These are phyloP conservation scores for Isoetes taiwanensis DNA, from an alignment of 75 land plant genomes.

Conservation along the genomic window DNA sequence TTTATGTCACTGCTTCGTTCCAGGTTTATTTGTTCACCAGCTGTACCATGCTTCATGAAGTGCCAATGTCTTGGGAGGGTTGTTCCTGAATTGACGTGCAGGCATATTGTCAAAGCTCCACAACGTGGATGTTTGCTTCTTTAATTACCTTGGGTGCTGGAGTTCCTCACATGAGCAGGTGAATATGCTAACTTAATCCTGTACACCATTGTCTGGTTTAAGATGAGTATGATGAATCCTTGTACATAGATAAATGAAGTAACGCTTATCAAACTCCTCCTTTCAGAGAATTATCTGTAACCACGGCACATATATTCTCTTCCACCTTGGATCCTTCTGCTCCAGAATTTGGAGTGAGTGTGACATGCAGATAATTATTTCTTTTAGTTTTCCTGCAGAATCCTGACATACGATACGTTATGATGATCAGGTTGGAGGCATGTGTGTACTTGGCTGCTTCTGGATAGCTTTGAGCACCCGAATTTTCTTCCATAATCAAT, in stretches of 20 bases:
- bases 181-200: neutral
- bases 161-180: slow-evolving; percentile 23
- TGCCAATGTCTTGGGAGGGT: too few relatives aligned
- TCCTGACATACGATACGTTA: neutral
- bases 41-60: too few relatives aligned
- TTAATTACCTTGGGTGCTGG: slow-evolving; percentile 30
- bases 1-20: neutral
- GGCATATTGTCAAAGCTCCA: slow-evolving; percentile 12
- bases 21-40: slow-evolving; percentile 30
- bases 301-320: slow-evolving; percentile 16
- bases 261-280: slow-evolving; percentile 9
- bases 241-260: slow-evolving; percentile 17
- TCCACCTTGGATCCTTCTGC: slow-evolving; percentile 23
- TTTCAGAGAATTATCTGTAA: slow-evolving; percentile 16
- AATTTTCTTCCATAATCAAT: neutral
- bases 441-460: slow-evolving; percentile 25
- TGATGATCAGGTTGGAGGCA: slow-evolving; percentile 18
- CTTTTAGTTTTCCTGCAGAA: neutral
- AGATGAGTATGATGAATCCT: neutral
- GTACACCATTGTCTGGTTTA: neutral
- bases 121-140: slow-evolving; percentile 22
- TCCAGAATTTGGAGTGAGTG: slow-evolving; percentile 24
- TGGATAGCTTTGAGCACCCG: slow-evolving; percentile 29
- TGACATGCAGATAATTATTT: neutral
- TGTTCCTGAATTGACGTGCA: slow-evolving; percentile 21